Conservation (phyloP, 2,329 filamentous ascomycete genomes). For the Scedosporium boydii region DNA sequence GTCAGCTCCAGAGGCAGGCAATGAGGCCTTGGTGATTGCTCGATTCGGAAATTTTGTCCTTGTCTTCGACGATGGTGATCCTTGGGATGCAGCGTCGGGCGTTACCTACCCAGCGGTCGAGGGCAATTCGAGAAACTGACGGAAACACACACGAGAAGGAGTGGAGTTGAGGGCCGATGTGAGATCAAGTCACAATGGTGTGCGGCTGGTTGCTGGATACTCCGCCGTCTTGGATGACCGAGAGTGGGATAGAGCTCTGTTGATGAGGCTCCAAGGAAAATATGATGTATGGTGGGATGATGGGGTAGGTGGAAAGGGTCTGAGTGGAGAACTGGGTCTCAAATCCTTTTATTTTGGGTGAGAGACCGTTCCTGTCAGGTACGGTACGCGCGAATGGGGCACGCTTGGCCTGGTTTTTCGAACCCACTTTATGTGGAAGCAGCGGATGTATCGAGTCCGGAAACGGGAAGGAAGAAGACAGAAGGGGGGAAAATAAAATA, state of each 20-base stretch:
- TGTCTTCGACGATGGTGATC: background rate
- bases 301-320: constrained; percentile 36
- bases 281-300: constrained; percentile 23
- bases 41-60: background rate
- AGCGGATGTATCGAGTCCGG: background rate
- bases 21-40: background rate
- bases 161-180: background rate
- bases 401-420: background rate
- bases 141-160: background rate
- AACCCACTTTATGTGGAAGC: constrained; percentile 1
- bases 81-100: background rate
- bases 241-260: constrained; percentile 4
- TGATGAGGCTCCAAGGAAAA: constrained; percentile 28
- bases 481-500: background rate
- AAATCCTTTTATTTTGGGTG: constrained; percentile 29
- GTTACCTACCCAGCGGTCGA: background rate
- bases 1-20: background rate
- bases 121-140: background rate
- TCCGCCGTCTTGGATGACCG: background rate
- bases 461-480: background rate
- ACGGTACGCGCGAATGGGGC: constrained; percentile 6
- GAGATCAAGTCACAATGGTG: background rate
- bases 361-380: constrained; percentile 6
- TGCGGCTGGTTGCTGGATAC: background rate
- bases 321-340: constrained; percentile 35